phyloP scores from a whole-genome alignment of 1,284 basidiomycete species.

The Rhodotorula sp. region DNA sequence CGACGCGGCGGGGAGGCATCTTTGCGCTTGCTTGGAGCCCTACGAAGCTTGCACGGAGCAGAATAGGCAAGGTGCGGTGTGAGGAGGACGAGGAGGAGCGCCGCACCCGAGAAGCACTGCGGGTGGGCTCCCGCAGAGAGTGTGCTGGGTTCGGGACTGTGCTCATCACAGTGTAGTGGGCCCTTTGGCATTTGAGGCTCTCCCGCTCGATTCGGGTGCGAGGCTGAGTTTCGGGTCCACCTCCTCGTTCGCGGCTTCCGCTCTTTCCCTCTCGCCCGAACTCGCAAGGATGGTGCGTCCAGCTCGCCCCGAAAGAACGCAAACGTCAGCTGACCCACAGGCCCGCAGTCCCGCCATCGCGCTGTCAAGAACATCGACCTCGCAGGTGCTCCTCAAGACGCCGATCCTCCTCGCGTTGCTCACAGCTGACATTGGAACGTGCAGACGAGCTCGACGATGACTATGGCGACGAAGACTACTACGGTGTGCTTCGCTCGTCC shows the following conservation, averaged over 20 bases:
- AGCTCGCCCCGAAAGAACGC: no score
- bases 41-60: background rate
- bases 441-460: constrained; percentile 74
- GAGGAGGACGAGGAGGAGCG: background rate
- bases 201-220: no score
- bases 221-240: no score
- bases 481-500: constrained; percentile 10
- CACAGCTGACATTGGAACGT: background rate
- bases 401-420: constrained; percentile 11
- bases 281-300: background rate
- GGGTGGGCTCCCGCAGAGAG: no score
- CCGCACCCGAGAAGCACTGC: no score
- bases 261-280: background rate
- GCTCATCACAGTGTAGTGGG: background rate
- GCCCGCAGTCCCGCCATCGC: constrained; percentile 61
- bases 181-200: no score
- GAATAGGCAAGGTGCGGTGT: background rate
- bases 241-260: no score
- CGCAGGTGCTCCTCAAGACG: constrained; percentile 61
- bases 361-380: constrained; percentile 86
- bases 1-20: constrained; percentile 33
- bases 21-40: background rate
- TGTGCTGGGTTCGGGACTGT: no score
- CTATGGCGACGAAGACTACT: constrained; percentile 32
- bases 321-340: background rate